Conservation (phyloP, 2,329 filamentous ascomycete species). For the Trichothecium sympodiale region DNA sequence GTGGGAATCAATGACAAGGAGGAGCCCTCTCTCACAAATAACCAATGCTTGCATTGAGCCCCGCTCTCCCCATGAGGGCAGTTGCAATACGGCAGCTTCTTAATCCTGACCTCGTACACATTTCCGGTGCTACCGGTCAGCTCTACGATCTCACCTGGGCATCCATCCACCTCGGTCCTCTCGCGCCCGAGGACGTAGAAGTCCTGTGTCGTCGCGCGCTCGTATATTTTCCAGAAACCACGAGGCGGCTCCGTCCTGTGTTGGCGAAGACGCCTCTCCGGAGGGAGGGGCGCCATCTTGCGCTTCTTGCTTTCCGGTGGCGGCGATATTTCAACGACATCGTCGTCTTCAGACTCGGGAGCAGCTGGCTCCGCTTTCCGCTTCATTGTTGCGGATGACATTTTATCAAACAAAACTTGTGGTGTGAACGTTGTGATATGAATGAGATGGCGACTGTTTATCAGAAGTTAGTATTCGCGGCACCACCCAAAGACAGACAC, state of each 20-base stretch:
- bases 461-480: no score
- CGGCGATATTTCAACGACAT: slow-evolving; percentile 31
- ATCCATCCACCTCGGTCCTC: slow-evolving; percentile 20
- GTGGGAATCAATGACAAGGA: neutral
- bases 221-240: slow-evolving; percentile 23
- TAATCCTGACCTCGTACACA: slow-evolving; percentile 47
- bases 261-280: slow-evolving; percentile 23
- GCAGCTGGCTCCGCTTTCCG: no score
- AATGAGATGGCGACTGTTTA: no score
- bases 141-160: slow-evolving; percentile 41
- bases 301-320: neutral
- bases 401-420: no score
- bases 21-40: slow-evolving; percentile 34
- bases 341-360: slow-evolving; percentile 18
- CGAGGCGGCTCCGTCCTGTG: slow-evolving; percentile 22
- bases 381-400: no score
- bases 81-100: slow-evolving; percentile 37
- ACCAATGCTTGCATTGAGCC: slow-evolving; percentile 54
- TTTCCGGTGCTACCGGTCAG: slow-evolving; percentile 56
- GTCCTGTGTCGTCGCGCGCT: slow-evolving; percentile 28
- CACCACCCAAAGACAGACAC: no score
- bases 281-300: neutral
- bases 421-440: no score
- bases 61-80: slow-evolving; percentile 43
- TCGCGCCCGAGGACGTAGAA: slow-evolving; percentile 35